Evolutionary conservation across 169 alveolate genomes (phyloP).

Genomic region (Plasmodium fragile): DNA sequence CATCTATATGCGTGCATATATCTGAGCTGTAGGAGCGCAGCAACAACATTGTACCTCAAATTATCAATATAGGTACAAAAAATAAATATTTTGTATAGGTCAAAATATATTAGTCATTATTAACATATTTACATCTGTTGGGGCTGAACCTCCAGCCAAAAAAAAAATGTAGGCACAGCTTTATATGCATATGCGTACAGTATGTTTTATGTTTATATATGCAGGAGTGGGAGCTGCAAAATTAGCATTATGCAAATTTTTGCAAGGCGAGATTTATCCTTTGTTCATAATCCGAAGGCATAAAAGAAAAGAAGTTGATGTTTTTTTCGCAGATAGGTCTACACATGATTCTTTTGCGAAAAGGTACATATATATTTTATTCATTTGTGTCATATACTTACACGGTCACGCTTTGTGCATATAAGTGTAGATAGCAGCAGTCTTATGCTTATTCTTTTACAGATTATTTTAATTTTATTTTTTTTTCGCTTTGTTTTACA

Average conservation of each 20-base stretch:
- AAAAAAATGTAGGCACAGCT: background rate
- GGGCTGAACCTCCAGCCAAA: background rate
- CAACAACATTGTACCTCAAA: background rate
- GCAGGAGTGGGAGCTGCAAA: background rate
- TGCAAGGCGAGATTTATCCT: background rate
- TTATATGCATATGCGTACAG: background rate
- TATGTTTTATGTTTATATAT: no score
- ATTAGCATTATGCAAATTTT: background rate
- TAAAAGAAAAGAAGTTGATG: background rate
- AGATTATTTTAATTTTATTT: no score
- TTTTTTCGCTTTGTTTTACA: background rate
- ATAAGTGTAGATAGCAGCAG: background rate
- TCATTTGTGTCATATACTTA: background rate
- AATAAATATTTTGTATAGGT: background rate
- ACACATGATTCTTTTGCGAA: background rate
- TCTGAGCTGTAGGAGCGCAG: background rate
- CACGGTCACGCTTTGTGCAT: background rate
- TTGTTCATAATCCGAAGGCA: background rate
- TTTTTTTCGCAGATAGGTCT: background rate
- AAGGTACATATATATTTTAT: background rate
- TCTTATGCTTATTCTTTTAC: background rate
- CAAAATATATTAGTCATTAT: no score
- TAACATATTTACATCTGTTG: background rate
- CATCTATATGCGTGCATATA: background rate
- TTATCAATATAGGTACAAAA: background rate